Conservation (phyloP, 176 grass and related monocot species). For the Carex myosuroides region DNA sequence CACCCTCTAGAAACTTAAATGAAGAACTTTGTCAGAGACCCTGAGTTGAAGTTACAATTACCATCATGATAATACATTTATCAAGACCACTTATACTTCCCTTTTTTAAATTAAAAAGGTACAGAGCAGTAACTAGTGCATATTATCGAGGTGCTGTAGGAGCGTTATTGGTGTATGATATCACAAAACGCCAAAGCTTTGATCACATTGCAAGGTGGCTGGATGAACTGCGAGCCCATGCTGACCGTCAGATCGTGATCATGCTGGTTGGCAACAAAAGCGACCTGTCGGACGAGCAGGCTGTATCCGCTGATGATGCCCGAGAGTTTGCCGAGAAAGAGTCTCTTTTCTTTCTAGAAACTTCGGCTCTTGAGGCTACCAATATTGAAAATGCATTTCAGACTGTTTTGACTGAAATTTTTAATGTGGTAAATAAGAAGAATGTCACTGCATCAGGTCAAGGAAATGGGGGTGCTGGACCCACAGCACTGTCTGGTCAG, state of each 20-base stretch:
- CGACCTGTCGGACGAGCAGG: constrained; percentile 55
- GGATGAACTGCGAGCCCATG: constrained; percentile 57
- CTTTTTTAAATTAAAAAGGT: constrained; percentile 28
- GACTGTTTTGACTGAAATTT: constrained; percentile 63
- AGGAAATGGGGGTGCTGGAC: constrained; percentile 22
- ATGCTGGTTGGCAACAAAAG: constrained; percentile 81
- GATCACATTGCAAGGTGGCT: constrained; percentile 80
- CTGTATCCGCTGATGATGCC: constrained; percentile 48
- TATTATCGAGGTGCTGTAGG: constrained; percentile 67
- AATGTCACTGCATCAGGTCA: constrained; percentile 33
- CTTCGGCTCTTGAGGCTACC: constrained; percentile 51
- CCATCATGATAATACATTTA: background rate
- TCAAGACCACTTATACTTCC: background rate
- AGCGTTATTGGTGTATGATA: constrained; percentile 66
- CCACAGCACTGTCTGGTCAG: constrained; percentile 28
- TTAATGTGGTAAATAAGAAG: constrained; percentile 58
- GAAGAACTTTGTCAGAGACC: background rate
- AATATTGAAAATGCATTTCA: constrained; percentile 60
- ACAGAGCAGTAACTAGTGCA: constrained; percentile 69
- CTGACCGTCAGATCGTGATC: constrained; percentile 74
- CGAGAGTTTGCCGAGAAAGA: constrained; percentile 73
- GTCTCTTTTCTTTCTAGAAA: constrained; percentile 68
- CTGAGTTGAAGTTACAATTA: background rate
- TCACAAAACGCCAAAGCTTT: constrained; percentile 74
- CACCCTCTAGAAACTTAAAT: background rate